Base-by-base conservation (phyloP, 495 filamentous ascomycete species). In the Jackrogersella minutella region DNA sequence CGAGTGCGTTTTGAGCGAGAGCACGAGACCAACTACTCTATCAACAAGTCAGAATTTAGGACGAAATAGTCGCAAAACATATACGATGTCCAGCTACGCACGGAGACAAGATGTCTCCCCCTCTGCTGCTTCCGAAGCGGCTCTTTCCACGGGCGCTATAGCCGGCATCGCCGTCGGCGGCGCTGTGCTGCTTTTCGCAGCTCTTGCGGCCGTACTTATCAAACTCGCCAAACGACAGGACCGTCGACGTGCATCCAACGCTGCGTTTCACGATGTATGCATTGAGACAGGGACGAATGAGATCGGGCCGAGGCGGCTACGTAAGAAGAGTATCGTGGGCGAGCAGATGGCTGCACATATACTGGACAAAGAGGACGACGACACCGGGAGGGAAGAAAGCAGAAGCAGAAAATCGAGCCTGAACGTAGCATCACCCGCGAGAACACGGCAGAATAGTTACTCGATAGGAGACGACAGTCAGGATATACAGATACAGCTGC, bases 101-200 rank as follows among this genome's bases (percentile, higher is more conserved):
- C 13, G 21, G 22, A 51, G 30, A 30, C 64, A 66, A 22, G 44
- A 58, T 39, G 16, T 41, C 24, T 36, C 14, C 14, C 36, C 21
- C 11, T 46, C 3, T 5, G n/a, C 16, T 24, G 10, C 11, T 16
- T 34, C 37, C 17, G 36, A 16, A 10, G 5, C 62, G 1, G 14
- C 31, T 0, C 69, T 74, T 33, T 68, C 72, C 1, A 68, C 60
- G 5, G 67, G 72, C n/a, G 70, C 64, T 2, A 63, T 74, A 58
- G 61, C 52, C 11, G 70, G 66, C 7, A 70, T 74, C 26, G 64
- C 67, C 1, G 26, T 74, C n/a, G 72, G 46, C 9, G 70, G 72
- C 13, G 71, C 72, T 21, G 67, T 59, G 8, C 3, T 73, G 0
- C 40, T 74, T 6, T 73, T 73, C 66, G 57, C 66, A 6, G 56